These are phyloP conservation scores for Russula sp. DNA, from an alignment of 768 basidiomycete species.

Conservation along the genomic window DNA sequence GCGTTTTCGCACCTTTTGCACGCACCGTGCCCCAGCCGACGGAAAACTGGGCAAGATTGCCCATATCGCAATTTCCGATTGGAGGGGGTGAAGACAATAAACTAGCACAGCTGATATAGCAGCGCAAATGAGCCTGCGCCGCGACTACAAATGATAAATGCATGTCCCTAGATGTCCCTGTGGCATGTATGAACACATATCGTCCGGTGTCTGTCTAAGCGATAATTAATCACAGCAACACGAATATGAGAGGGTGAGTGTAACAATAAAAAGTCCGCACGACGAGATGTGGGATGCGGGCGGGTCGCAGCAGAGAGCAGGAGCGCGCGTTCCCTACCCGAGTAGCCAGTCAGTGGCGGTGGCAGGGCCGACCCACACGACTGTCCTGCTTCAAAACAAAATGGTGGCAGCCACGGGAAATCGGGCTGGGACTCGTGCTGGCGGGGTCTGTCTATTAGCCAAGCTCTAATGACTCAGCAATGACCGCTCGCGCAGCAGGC, in stretches of 20 bases:
- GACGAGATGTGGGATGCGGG: background rate
- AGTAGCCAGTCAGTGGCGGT: no score
- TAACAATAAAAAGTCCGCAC: background rate
- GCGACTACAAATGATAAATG: background rate
- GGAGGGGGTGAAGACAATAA: background rate
- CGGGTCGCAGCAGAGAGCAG: background rate
- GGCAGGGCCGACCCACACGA: background rate
- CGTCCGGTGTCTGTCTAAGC: background rate
- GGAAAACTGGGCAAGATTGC: no score
- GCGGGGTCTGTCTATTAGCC: background rate
- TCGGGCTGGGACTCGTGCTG: background rate
- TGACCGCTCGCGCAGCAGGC: slow-evolving; percentile 18
- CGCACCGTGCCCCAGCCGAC: background rate
- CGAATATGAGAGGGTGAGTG: background rate
- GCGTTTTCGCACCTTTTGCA: background rate
- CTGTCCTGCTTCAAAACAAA: background rate
- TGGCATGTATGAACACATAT: background rate
- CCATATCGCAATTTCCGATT: background rate
- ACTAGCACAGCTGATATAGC: background rate
- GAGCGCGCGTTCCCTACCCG: background rate
- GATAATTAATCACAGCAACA: background rate
- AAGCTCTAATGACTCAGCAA: background rate
- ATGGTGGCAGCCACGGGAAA: background rate
- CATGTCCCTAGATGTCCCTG: background rate
- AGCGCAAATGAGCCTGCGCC: background rate